Base-by-base conservation (phyloP, 2,329 filamentous ascomycete genomes). In the Xylaria sp. region DNA sequence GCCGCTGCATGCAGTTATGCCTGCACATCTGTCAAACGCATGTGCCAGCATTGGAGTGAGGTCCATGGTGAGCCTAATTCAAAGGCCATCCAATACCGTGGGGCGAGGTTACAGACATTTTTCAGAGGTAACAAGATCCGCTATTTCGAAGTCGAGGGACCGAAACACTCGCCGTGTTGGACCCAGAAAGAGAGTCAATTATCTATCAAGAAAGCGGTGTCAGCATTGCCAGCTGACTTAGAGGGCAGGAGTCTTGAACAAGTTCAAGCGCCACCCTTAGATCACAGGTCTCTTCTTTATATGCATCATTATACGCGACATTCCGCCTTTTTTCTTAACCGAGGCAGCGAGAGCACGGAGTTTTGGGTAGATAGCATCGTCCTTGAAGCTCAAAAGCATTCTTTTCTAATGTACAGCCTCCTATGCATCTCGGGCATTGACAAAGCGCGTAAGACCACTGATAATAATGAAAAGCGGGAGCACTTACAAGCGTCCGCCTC, bases 51-150 rank as follows among this genome's bases (percentile, higher is more conserved):
- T 52, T 64, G 61, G 57, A 64, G 61, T 14, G 57, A 61, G 19
- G 33, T 61, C 9, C 61, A 61, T 19, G 12, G 47, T 11, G 52
- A 64, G 46, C 57, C 57, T 21, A 57, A 61, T 23, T 64, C 61
- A n/a, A 64, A 61, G 38, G 31, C 28, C 12, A 64, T 64, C 25
- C 52, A 45, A 43, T 64, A 54, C 47, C 57, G 57, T 9, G 25
- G 61, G 38, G 61, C 61, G 11, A 61, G n/a, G 4, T 43, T 64
- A 15, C 61, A 64, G 19, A 64, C 61, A 23, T 64, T 64, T n/a
- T 64, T 64, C 46, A 57, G 57, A 15, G 61, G 57, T 11, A 64
- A 61, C 52, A 64, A 64, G 11, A 64, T 64, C 28, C 61, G 61
- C 33, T 64, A 64, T 25, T 64, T 64, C n/a, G 61, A 64, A 25